Evolutionary conservation across 805 yeast species (phyloP).

Genomic region (Starmerella riodocensis): DNA sequence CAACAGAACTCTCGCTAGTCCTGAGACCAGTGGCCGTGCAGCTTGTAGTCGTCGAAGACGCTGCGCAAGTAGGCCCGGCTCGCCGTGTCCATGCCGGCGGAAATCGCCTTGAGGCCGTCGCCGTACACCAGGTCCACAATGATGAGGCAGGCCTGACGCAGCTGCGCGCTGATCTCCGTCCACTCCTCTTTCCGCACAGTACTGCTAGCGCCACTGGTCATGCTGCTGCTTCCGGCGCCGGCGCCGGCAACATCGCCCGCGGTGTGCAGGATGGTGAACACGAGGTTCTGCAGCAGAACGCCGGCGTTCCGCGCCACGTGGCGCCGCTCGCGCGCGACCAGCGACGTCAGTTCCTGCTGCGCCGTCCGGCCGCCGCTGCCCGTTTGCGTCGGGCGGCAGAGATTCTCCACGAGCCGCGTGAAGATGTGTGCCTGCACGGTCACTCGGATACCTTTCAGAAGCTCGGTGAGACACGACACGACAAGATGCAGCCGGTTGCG

Average conservation of each 20-base stretch:
- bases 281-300: constrained; percentile 42
- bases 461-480: constrained; percentile 35
- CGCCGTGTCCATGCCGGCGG: constrained; percentile 51
- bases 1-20: too few relatives aligned
- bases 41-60: constrained; percentile 59
- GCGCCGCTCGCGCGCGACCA: constrained; percentile 41
- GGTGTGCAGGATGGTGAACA: constrained; percentile 40
- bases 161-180: constrained; percentile 18
- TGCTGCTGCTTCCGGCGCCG: too few relatives aligned
- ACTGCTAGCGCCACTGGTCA: too few relatives aligned
- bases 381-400: constrained; percentile 56
- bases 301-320: constrained; percentile 21
- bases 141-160: constrained; percentile 45
- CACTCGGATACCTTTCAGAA: constrained; percentile 32
- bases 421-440: constrained; percentile 22
- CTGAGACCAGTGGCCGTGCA: constrained; percentile 71
- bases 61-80: constrained; percentile 56
- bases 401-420: constrained; percentile 48
- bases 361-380: constrained; percentile 23
- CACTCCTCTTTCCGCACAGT: neutral
- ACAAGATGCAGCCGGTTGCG: constrained; percentile 62
- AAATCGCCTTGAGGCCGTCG: constrained; percentile 50
- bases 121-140: constrained; percentile 58
- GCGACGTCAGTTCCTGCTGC: constrained; percentile 38
- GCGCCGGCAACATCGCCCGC: too few relatives aligned